Base-by-base conservation (phyloP, 2,329 filamentous ascomycete species). In the Botrytis aclada region DNA sequence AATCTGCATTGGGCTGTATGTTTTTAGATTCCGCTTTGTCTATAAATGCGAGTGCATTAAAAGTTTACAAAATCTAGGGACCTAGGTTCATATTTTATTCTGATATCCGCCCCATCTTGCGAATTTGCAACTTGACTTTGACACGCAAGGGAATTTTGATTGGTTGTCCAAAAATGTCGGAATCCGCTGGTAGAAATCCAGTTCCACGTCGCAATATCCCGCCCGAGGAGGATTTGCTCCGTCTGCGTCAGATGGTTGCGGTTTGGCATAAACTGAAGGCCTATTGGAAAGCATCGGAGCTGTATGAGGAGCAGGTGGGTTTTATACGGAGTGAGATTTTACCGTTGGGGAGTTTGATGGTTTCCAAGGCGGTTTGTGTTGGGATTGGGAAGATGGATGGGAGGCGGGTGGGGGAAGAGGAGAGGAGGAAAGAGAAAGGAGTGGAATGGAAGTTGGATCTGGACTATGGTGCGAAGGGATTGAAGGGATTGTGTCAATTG, bases 401-500 rank as follows among this genome's bases (percentile, higher is more conserved):
- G 6, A 29, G 22, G 2, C 10, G 29, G 22, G 51, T 22, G 14
- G 1, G 45, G 4, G 22, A 14, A 16, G 47, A 54, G 47, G 47
- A 54, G 47, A 54, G 47, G 25, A 54, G 10, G 32, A 47, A 47
- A 25, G 51, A 29, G 4, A 3, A 16, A 5, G 22, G 14, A 16
- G 47, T 16, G 12, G 47, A 54, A n/a, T 67, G 64, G 64, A 5
- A 5, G 1, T 54, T 67, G 9, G 45, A 39, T 54, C 1, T 2
- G 7, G 7, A 4, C 16, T 67, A 67, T 67, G 64, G 51, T 39
- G 16, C 0, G 16, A 67, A 54, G 34, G 25, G 45, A 6, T 22
- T 67, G 45, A 67, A 67, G 45, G 64, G 64, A 3, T 41, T 67
- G 64, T 67, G 64, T 56, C 64, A 67, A 18, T 32, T 56, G 34